A percentile compares a stretch with the other conserved stretches of the same genome.
phyloP scores from a whole-genome alignment of 345 rosid species.

The Eucalyptus cloeziana region DNA sequence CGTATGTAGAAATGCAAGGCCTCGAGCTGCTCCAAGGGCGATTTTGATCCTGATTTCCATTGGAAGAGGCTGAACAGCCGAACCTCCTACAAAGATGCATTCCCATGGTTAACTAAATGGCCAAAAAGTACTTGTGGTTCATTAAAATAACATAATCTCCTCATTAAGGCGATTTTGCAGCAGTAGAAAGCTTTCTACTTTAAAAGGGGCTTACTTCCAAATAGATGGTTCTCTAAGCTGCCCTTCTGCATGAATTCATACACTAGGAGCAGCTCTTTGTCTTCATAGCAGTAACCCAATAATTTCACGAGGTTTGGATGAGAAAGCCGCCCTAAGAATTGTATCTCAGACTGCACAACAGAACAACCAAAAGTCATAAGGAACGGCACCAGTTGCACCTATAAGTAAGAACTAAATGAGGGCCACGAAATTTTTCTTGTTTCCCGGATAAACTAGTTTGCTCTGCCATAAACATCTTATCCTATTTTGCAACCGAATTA shows the following conservation, averaged over 20 bases:
- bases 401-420: neutral
- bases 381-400: neutral
- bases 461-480: neutral
- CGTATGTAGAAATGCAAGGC: constrained; percentile 72
- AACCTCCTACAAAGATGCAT: constrained; percentile 39
- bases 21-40: constrained; percentile 85
- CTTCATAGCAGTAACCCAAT: constrained; percentile 83
- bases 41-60: constrained; percentile 77
- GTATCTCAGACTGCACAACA: constrained; percentile 63
- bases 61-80: constrained; percentile 75
- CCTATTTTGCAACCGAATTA: neutral
- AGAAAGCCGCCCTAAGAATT: constrained; percentile 78
- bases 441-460: neutral
- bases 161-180: neutral
- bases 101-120: neutral
- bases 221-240: constrained; percentile 93
- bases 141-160: neutral
- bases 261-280: constrained; percentile 71
- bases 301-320: constrained; percentile 91
- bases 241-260: constrained; percentile 97
- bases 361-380: neutral
- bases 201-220: constrained; percentile 60
- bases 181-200: neutral
- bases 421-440: neutral
- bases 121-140: neutral